Evolutionary conservation across 2,329 filamentous ascomycete genomes (phyloP).

Genomic region (Paramyrothecium roridum): DNA sequence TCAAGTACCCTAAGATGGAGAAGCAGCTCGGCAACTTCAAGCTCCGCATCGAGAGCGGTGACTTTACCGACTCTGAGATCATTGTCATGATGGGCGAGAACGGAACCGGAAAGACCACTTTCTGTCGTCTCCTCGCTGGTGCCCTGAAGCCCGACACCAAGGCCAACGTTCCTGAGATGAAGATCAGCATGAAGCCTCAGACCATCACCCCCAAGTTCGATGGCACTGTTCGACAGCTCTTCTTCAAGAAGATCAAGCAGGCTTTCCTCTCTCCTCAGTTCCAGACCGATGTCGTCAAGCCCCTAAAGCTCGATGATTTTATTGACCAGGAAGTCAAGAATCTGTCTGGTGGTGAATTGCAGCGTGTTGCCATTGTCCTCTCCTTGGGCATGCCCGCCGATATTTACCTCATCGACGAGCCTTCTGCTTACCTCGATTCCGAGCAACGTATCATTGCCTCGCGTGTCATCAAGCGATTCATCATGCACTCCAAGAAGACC

Average conservation of each 20-base stretch:
- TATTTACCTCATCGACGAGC: slow-evolving; percentile 98
- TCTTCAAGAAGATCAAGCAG: slow-evolving; percentile 99
- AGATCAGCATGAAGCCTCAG: slow-evolving; percentile 99
- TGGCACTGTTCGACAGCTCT: slow-evolving; percentile 93
- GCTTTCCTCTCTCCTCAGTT: slow-evolving; percentile 96
- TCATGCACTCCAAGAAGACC: slow-evolving; percentile 99
- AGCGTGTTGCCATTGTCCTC: slow-evolving; percentile 96
- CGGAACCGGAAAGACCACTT: slow-evolving; percentile 98
- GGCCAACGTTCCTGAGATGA: slow-evolving; percentile 82
- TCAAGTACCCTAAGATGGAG: slow-evolving; percentile 84
- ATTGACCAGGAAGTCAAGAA: slow-evolving; percentile 99
- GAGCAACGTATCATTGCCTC: slow-evolving; percentile 98
- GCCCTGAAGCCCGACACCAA: slow-evolving; percentile 85
- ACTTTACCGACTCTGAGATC: slow-evolving; percentile 97
- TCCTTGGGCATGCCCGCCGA: slow-evolving; percentile 94
- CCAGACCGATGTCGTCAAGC: slow-evolving; percentile 99
- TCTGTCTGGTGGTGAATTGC: slow-evolving; percentile 97
- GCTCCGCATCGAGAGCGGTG: slow-evolving; percentile 74
- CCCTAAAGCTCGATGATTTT: slow-evolving; percentile 97
- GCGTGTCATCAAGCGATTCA: slow-evolving; percentile 98
- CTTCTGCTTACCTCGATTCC: slow-evolving; percentile 94
- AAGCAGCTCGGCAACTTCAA: slow-evolving; percentile 91
- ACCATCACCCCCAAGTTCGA: slow-evolving; percentile 98
- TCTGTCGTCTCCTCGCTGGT: slow-evolving; percentile 94
- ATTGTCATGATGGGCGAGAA: slow-evolving; percentile 99